phyloP scores from a whole-genome alignment of 1,284 basidiomycete species.

The Fomitopsis palustris region DNA sequence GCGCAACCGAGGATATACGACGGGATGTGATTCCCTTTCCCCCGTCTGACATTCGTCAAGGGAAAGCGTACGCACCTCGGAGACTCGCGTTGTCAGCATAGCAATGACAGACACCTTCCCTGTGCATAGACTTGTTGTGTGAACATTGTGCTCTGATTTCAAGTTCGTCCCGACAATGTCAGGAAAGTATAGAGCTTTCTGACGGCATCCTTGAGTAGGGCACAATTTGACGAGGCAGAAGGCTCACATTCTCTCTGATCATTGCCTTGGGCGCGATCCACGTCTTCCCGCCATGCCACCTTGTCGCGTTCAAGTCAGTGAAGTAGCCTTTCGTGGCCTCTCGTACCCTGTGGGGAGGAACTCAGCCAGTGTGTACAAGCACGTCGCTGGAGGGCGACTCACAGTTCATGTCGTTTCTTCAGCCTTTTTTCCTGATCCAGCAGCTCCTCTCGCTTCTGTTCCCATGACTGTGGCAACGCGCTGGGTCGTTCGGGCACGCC shows the following conservation, averaged over 20 bases:
- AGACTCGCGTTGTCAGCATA: slow-evolving; percentile 81
- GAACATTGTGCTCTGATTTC: slow-evolving; percentile 49
- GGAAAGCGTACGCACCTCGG: slow-evolving; percentile 58
- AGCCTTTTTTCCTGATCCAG: slow-evolving; percentile 71
- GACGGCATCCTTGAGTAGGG: background rate
- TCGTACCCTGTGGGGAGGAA: slow-evolving; percentile 56
- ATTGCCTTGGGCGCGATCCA: slow-evolving; percentile 91
- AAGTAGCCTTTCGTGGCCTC: slow-evolving; percentile 90
- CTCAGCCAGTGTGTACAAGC: no score
- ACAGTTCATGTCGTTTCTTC: slow-evolving; percentile 78
- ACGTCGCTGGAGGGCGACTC: no score
- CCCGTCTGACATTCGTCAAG: no score
- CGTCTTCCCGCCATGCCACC: slow-evolving; percentile 87
- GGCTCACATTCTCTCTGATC: slow-evolving; percentile 82
- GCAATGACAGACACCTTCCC: slow-evolving; percentile 80
- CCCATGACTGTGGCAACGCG: slow-evolving; percentile 53
- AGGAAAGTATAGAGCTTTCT: slow-evolving; percentile 92
- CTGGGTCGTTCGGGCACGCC: slow-evolving; percentile 66
- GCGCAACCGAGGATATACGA: no score
- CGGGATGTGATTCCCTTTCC: no score
- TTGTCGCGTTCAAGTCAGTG: slow-evolving; percentile 81
- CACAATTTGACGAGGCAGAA: no score
- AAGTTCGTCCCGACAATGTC: slow-evolving; percentile 78
- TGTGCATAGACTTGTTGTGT: slow-evolving; percentile 77
- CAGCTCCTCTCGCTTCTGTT: slow-evolving; percentile 67